phyloP scores from a whole-genome alignment of 805 yeast genomes.

The Komagataella populi region DNA sequence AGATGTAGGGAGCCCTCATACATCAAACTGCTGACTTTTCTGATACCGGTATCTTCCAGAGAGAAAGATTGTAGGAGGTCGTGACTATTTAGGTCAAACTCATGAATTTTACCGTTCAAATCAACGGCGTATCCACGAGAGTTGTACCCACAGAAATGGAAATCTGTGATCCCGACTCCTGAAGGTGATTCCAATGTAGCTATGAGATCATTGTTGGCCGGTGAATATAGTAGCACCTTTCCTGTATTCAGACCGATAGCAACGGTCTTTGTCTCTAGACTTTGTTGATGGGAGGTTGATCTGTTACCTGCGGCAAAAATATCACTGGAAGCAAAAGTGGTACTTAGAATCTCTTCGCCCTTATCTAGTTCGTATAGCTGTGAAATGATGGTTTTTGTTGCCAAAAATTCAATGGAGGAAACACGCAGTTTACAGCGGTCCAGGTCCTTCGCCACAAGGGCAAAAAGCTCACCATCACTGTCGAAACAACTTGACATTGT shows the following conservation, averaged over 20 bases:
- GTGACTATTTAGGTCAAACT: slow-evolving; percentile 44
- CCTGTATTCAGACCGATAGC: slow-evolving; percentile 60
- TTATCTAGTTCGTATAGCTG: not conserved
- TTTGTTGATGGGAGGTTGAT: not conserved
- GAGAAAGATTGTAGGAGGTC: slow-evolving; percentile 27
- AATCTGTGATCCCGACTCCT: slow-evolving; percentile 33
- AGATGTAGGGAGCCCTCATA: slow-evolving; percentile 24
- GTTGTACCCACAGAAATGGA: slow-evolving; percentile 28
- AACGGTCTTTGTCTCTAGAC: slow-evolving; percentile 30
- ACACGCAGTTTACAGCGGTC: not conserved
- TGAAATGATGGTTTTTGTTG: not conserved
- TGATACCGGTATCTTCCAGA: slow-evolving; percentile 14
- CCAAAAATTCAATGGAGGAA: not conserved
- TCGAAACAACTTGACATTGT: not conserved
- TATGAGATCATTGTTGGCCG: slow-evolving; percentile 43
- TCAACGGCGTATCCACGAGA: slow-evolving; percentile 48
- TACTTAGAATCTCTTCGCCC: not conserved
- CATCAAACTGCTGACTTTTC: slow-evolving; percentile 11
- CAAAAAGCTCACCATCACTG: not conserved
- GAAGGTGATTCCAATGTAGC: slow-evolving; percentile 34
- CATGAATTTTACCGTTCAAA: slow-evolving; percentile 38
- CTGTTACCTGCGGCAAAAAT: not conserved
- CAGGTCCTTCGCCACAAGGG: not conserved
- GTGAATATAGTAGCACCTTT: slow-evolving; percentile 50
- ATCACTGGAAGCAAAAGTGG: not conserved